A percentile compares a stretch with the other conserved stretches of the same genome.
phyloP scores from a whole-genome alignment of 495 filamentous ascomycete species.

The Aspergillus taichungensis region DNA sequence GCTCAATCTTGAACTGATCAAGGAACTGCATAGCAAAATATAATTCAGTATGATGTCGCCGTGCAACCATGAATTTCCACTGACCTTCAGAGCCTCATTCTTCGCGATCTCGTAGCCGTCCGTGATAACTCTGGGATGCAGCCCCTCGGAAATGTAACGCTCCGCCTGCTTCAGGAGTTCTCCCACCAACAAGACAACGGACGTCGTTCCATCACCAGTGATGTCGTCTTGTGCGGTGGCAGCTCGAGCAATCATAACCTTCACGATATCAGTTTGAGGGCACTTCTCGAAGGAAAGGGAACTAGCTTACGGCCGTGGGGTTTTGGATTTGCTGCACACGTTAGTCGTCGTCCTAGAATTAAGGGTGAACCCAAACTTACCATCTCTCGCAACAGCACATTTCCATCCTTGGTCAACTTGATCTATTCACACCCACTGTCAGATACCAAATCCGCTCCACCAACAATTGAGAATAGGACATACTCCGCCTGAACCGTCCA shows the following conservation, averaged over 20 bases:
- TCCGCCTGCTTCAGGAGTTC: constrained; percentile 97
- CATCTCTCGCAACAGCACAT: constrained; percentile 94
- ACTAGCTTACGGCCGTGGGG: constrained; percentile 62
- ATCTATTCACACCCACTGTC: constrained; percentile 49
- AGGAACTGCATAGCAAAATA: constrained; percentile 59
- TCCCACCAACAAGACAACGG: constrained; percentile 89
- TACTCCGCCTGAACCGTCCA: constrained; percentile 91
- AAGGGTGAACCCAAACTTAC: constrained; percentile 36
- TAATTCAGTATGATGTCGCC: constrained; percentile 3
- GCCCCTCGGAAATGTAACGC: constrained; percentile 83
- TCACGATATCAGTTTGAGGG: constrained; percentile 20
- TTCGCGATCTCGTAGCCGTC: constrained; percentile 98
- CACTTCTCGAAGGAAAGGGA: constrained; percentile 8
- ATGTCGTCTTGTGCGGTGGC: constrained; percentile 99
- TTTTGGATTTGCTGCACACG: constrained; percentile 63
- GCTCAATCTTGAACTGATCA: constrained; percentile 82
- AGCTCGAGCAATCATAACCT: constrained; percentile 95
- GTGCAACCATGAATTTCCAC: background rate
- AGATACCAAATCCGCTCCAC: constrained; percentile 4
- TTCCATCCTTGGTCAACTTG: constrained; percentile 98
- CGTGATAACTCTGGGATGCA: constrained; percentile 94
- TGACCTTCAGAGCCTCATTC: constrained; percentile 77
- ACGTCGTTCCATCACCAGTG: constrained; percentile 94
- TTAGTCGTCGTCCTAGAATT: constrained; percentile 24
- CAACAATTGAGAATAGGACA: constrained; percentile 23